Evolutionary conservation across 2,329 filamentous ascomycete species (phyloP), one percentile per base, ranked within the genome.

Genomic region (Emergomyces orientalis): DNA sequence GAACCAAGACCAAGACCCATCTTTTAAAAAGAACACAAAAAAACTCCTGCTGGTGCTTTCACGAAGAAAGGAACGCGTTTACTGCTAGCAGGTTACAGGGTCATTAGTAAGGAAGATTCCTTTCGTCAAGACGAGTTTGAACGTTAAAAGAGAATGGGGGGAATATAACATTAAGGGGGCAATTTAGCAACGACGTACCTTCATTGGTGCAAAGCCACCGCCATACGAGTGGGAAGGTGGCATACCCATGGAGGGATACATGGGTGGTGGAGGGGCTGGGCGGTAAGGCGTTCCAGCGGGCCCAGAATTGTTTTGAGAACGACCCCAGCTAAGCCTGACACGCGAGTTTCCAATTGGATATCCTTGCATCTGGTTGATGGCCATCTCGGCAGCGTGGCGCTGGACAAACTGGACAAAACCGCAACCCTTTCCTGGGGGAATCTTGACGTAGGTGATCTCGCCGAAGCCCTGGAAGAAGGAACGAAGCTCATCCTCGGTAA

Each of bases 321-420:
- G 90, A 67, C 94, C 94, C 94, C 94, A 99, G 76, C 91, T 96
- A 69, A 99, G 85, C 72, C 94, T 91, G 64, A 99, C 94, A 68
- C 94, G 91, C 56, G 93, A 97, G 83, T 99, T 99, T 62, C 94
- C 94, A 72, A 99, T 99, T 30, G 94, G 94, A 76, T 99, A 99
- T 65, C 94, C 94, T 80, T 99, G 94, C 94, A 99, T 99, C 80
- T 99, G 94, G 81, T 99, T 99, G 84, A 99, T 99, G 69, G 94
- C 94, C 94, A 99, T 99, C 81, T 99, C 94, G 17, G 94, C 94
- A 61, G 94, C 94, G 73, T 99, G 94, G 69, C 94, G 91, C 81
- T 99, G 94, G 63, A 99, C 94, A 71, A 99, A 99, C 79, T 99
- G 94, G 64, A 99, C 94, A 74, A 99, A 99, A 63, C 94, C 94